These are phyloP conservation scores for Calocera viscosa DNA, from an alignment of 768 basidiomycete species.

Conservation along the genomic window DNA sequence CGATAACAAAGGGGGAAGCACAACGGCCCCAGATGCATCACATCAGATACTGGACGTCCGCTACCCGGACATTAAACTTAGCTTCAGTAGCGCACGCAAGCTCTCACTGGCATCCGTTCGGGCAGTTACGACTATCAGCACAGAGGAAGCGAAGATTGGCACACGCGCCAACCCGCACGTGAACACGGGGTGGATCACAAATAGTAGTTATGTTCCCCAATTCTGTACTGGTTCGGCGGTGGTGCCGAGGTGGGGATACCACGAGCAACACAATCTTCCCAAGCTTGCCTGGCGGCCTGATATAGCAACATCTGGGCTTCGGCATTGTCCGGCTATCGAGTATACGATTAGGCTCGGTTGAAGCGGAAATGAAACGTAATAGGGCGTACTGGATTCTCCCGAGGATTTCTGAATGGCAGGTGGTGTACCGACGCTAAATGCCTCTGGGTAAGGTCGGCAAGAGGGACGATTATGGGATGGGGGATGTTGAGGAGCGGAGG, in stretches of 20 bases:
- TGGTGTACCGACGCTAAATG: not conserved
- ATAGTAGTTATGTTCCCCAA: not conserved
- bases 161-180: not conserved
- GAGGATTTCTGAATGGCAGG: not conserved
- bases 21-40: too few species aligned
- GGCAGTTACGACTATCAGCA: too few species aligned
- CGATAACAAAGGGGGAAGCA: too few species aligned
- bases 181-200: not conserved
- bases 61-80: too few species aligned
- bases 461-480: not conserved
- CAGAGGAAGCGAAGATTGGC: too few species aligned
- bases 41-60: too few species aligned
- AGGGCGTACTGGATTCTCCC: not conserved
- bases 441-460: not conserved
- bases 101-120: too few species aligned
- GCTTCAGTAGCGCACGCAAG: too few species aligned
- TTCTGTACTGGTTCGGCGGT: not conserved
- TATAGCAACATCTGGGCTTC: conserved; percentile 4
- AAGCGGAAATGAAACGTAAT: not conserved
- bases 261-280: not conserved
- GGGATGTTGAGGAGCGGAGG: not conserved
- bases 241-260: not conserved
- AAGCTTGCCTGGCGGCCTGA: not conserved
- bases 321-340: not conserved
- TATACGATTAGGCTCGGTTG: not conserved